These are phyloP conservation scores for Trichoderma afroharzianum DNA, from an alignment of 2,329 filamentous ascomycete species.

Conservation along the genomic window DNA sequence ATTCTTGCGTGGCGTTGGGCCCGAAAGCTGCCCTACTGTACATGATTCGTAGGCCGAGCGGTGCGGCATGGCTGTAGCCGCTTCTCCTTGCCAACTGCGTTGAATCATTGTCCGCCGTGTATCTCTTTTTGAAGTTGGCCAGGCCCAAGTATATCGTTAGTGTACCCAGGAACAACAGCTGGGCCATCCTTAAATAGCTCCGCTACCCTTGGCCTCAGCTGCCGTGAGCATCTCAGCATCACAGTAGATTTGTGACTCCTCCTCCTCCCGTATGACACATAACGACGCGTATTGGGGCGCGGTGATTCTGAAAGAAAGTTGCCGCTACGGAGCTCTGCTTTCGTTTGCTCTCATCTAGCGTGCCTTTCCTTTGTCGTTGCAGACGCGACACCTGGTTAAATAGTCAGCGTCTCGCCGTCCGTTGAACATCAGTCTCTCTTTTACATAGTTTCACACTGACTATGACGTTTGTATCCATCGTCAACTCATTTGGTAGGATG, in stretches of 20 bases:
- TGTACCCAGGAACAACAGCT: neutral
- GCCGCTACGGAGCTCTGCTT: neutral
- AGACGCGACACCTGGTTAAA: neutral
- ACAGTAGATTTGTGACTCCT: neutral
- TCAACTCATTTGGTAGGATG: slow-evolving; percentile 29
- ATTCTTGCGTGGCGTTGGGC: neutral
- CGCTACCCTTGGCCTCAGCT: neutral
- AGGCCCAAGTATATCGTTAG: neutral
- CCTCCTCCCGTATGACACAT: neutral
- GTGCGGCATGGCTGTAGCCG: neutral
- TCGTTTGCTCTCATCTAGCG: neutral
- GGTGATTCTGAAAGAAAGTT: neutral
- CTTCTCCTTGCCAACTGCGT: neutral
- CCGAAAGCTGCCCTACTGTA: neutral
- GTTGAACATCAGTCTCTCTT: neutral
- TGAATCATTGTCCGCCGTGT: neutral
- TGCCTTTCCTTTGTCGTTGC: neutral
- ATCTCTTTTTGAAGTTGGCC: neutral
- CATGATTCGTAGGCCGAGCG: neutral
- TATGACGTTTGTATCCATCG: slow-evolving; percentile 17
- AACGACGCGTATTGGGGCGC: neutral
- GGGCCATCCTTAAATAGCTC: neutral
- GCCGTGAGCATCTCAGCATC: neutral
- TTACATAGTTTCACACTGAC: neutral
- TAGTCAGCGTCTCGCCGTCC: neutral